phyloP scores from a whole-genome alignment of 2,329 filamentous ascomycete genomes.

The Microsporum canis region DNA sequence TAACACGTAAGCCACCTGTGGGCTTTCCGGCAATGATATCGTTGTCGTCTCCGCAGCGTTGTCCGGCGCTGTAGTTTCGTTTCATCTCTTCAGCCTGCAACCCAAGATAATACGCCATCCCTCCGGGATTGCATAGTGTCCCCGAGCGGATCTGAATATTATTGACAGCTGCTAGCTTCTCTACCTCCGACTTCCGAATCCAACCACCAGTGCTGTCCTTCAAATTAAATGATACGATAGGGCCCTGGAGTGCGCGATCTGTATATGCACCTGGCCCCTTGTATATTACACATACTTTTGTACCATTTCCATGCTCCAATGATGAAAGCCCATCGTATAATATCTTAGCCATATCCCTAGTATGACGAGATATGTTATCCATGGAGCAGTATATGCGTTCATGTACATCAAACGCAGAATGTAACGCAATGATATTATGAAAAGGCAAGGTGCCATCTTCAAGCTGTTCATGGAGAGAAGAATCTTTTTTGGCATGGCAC shows the following conservation, averaged over 20 bases:
- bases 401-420: conserved; percentile 61
- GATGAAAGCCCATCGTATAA: conserved; percentile 48
- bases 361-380: conserved; percentile 58
- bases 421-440: conserved; percentile 77
- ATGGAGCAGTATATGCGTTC: conserved; percentile 59
- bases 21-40: conserved; percentile 76
- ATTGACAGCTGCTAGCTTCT: conserved; percentile 69
- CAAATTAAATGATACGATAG: conserved; percentile 76
- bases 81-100: conserved; percentile 72
- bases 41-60: conserved; percentile 71
- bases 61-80: conserved; percentile 71
- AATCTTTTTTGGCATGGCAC: conserved; percentile 70
- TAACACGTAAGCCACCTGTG: conserved; percentile 74
- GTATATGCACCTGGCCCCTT: conserved; percentile 32
- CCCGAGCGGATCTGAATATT: conserved; percentile 79
- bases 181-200: conserved; percentile 72
- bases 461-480: conserved; percentile 63
- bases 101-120: conserved; percentile 60
- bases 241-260: conserved; percentile 47
- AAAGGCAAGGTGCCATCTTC: conserved; percentile 89
- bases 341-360: conserved; percentile 49
- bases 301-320: conserved; percentile 59
- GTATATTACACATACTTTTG: conserved; percentile 57
- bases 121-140: conserved; percentile 83
- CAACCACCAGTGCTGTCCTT: conserved; percentile 57